These are phyloP conservation scores for Solioccasus polychromus DNA, from an alignment of 768 basidiomycete genomes.

Conservation along the genomic window DNA sequence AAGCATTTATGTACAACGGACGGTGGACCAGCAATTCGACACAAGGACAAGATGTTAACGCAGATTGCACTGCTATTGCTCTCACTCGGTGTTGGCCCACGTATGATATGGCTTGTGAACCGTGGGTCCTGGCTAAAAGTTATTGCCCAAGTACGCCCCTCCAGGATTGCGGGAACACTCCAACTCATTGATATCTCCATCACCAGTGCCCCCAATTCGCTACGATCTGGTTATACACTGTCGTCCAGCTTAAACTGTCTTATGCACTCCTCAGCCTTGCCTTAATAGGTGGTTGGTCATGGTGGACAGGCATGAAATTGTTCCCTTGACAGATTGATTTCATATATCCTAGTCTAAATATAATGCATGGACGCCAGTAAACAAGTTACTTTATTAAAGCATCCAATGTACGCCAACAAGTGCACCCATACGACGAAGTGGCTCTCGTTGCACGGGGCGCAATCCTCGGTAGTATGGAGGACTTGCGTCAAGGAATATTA, in stretches of 20 bases:
- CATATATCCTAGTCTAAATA: not conserved
- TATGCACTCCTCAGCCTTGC: slow-evolving; percentile 57
- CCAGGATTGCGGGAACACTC: not conserved
- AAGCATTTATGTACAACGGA: slow-evolving; percentile 5
- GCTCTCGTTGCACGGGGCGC: slow-evolving; percentile 1
- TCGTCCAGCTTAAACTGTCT: slow-evolving; percentile 66
- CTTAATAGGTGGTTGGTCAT: slow-evolving; percentile 52
- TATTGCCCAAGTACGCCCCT: slow-evolving; percentile 64
- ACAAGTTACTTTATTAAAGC: not conserved
- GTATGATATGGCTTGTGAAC: slow-evolving; percentile 72
- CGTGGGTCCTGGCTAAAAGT: slow-evolving; percentile 65
- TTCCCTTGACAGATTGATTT: slow-evolving; percentile 18
- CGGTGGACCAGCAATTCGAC: slow-evolving; percentile 46
- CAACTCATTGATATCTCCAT: slow-evolving; percentile 3
- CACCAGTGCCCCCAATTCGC: slow-evolving; percentile 71
- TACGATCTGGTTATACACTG: slow-evolving; percentile 74
- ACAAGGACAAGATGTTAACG: slow-evolving; percentile 52
- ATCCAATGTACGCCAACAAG: slow-evolving; percentile 12
- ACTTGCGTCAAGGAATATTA: slow-evolving; percentile 6
- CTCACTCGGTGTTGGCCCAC: slow-evolving; percentile 54
- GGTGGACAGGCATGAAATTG: slow-evolving; percentile 61
- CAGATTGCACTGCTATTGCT: slow-evolving; percentile 61
- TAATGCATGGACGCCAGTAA: slow-evolving; percentile 1
- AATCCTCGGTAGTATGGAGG: not conserved
- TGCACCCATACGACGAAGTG: not conserved